Conservation (phyloP, 352 stramenopile species). For the Peronospora belbahrii region DNA sequence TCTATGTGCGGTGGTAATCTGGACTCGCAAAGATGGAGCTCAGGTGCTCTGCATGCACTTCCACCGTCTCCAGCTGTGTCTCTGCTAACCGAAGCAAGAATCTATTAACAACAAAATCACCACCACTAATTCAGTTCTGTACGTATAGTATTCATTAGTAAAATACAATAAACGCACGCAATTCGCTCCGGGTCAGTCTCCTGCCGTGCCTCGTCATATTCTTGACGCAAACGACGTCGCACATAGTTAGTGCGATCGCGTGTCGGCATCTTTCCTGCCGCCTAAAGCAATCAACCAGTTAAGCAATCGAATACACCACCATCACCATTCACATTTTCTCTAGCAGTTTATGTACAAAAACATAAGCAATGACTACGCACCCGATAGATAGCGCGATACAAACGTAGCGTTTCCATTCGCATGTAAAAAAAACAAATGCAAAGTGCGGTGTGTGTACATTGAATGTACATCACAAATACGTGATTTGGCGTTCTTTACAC, state of each 20-base stretch:
- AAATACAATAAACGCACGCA: slow-evolving; percentile 25
- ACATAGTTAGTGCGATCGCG: slow-evolving; percentile 60
- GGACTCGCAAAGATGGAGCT: slow-evolving; percentile 51
- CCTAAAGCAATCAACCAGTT: slow-evolving; percentile 16
- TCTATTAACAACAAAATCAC: slow-evolving; percentile 21
- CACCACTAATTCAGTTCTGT: no score
- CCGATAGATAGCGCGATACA: slow-evolving; percentile 75
- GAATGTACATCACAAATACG: background rate
- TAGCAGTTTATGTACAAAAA: background rate
- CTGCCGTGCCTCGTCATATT: slow-evolving; percentile 60
- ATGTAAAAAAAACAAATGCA: background rate
- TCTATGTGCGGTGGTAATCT: slow-evolving; percentile 43
- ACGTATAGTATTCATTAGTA: background rate
- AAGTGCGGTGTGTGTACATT: no score
- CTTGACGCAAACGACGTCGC: slow-evolving; percentile 49
- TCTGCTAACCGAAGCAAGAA: slow-evolving; percentile 63
- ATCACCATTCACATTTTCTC: background rate
- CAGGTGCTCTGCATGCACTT: slow-evolving; percentile 63
- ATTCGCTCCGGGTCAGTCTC: slow-evolving; percentile 51
- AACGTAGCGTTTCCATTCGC: slow-evolving; percentile 36
- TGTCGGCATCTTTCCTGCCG: slow-evolving; percentile 57
- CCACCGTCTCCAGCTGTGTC: slow-evolving; percentile 70
- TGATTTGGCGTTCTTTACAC: no score
- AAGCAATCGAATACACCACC: background rate
- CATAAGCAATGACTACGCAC: slow-evolving; percentile 17